phyloP scores from a whole-genome alignment of 257 asterid genomes.

The Jacaranda mimosifolia region DNA sequence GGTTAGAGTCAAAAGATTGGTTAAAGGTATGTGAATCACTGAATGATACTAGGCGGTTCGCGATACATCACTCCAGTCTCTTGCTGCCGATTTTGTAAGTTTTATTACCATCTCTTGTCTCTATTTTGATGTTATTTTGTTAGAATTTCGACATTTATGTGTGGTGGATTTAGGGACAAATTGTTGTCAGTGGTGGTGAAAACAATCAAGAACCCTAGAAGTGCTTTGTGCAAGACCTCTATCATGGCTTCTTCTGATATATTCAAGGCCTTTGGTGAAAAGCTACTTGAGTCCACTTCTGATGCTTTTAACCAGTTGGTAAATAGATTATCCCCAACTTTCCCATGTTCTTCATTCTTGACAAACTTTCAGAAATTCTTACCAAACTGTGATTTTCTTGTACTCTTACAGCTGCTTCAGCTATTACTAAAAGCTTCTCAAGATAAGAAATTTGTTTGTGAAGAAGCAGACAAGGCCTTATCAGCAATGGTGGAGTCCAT shows the following conservation, averaged over 20 bases:
- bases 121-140: background rate
- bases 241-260: constrained; percentile 92
- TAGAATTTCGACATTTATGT: background rate
- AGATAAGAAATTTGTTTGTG: constrained; percentile 97
- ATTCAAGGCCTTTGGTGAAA: constrained; percentile 76
- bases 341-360: background rate
- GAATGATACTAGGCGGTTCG: constrained; percentile 81
- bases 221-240: constrained; percentile 92
- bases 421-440: constrained; percentile 89
- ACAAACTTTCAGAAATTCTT: background rate
- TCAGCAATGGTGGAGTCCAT: constrained; percentile 69
- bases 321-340: background rate
- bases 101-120: background rate
- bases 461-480: constrained; percentile 84
- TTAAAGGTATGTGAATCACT: constrained; percentile 87
- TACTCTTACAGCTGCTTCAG: constrained; percentile 72
- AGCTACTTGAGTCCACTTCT: constrained; percentile 59
- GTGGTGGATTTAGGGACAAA: constrained; percentile 59
- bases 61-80: constrained; percentile 67
- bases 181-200: constrained; percentile 72
- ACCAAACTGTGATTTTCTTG: background rate
- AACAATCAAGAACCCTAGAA: constrained; percentile 94
- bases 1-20: constrained; percentile 96
- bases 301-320: constrained; percentile 79
- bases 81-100: constrained; percentile 81